phyloP scores from a whole-genome alignment of 75 land plant species.

The Sequoia sempervirens region DNA sequence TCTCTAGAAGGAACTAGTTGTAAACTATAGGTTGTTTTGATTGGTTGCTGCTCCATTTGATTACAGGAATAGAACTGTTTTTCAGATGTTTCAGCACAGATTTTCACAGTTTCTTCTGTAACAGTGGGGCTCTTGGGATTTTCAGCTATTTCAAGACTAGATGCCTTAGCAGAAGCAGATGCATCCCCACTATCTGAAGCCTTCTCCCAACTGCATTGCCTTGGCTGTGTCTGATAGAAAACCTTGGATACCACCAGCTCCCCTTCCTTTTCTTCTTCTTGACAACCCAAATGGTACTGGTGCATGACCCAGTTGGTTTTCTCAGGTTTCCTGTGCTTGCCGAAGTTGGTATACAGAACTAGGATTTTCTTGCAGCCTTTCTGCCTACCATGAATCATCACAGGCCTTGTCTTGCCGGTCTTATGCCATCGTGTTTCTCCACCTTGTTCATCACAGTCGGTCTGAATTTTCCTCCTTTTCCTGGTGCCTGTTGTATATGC shows the following conservation, averaged over 20 bases:
- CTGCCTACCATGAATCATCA: slow-evolving; percentile 71
- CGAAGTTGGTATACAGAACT: slow-evolving; percentile 78
- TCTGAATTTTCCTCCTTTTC: slow-evolving; percentile 78
- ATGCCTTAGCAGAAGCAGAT: neutral
- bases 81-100: slow-evolving; percentile 1
- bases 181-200: slow-evolving; percentile 9
- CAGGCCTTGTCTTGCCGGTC: slow-evolving; percentile 96
- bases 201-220: slow-evolving; percentile 49
- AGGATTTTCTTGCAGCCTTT: slow-evolving; percentile 92
- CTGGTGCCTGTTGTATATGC: slow-evolving; percentile 94
- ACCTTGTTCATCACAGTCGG: slow-evolving; percentile 53
- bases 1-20: neutral
- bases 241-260: slow-evolving; percentile 94
- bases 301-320: slow-evolving; percentile 99
- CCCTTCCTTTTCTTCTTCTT: slow-evolving; percentile 94
- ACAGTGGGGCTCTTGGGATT: neutral
- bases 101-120: neutral
- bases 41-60: neutral
- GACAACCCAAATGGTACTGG: slow-evolving; percentile 84
- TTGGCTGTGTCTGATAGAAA: slow-evolving; percentile 87
- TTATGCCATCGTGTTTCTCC: slow-evolving; percentile 96
- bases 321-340: slow-evolving; percentile 76
- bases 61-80: neutral
- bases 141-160: neutral
- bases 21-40: neutral